These are phyloP conservation scores for Exophiala sp. DNA, from an alignment of 2,329 filamentous ascomycete species.

Conservation along the genomic window DNA sequence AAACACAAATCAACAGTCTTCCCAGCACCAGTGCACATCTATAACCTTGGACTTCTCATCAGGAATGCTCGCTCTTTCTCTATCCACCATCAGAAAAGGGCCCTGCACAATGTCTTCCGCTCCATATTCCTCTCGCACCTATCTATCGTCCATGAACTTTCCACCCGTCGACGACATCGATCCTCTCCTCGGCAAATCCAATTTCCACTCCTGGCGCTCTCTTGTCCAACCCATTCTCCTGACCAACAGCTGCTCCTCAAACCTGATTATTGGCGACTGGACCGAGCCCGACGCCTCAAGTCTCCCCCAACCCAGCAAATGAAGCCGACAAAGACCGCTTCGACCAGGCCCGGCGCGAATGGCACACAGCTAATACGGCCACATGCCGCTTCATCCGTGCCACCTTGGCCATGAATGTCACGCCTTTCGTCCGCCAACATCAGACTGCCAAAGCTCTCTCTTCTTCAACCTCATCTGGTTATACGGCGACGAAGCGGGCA, in stretches of 20 bases:
- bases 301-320: not conserved
- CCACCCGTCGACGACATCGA: slow-evolving; percentile 6
- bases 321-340: not conserved
- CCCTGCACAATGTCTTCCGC: not conserved
- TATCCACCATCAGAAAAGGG: not conserved
- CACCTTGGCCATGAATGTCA: slow-evolving; percentile 17
- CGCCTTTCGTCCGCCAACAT: slow-evolving; percentile 19
- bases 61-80: too few species aligned
- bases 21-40: too few species aligned
- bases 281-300: slow-evolving; percentile 7
- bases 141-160: slow-evolving; percentile 2
- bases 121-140: not conserved
- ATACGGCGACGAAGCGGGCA: slow-evolving; percentile 19
- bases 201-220: slow-evolving; percentile 18
- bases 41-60: too few species aligned
- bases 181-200: slow-evolving; percentile 18
- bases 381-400: slow-evolving; percentile 21
- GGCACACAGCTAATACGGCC: slow-evolving; percentile 13
- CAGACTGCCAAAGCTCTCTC: slow-evolving; percentile 14
- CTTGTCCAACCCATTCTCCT: slow-evolving; percentile 18
- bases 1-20: too few species aligned
- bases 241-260: slow-evolving; percentile 8
- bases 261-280: slow-evolving; percentile 19
- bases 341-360: slow-evolving; percentile 14
- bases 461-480: slow-evolving; percentile 23